Conservation (phyloP, 208 protist species). For the Polymyxa betae region DNA sequence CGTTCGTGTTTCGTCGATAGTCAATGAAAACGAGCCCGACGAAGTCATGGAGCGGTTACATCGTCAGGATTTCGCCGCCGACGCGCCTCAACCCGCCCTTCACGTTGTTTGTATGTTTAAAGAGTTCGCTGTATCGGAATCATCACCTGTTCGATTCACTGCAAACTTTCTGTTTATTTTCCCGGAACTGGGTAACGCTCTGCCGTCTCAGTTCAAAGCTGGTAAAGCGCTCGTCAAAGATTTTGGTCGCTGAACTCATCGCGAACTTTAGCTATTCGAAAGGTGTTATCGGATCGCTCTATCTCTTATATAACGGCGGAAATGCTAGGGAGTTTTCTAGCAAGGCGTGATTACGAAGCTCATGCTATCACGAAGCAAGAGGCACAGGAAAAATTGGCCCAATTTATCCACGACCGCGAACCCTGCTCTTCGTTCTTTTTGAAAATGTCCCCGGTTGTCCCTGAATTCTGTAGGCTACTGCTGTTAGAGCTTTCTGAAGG, state of each 20-base stretch:
- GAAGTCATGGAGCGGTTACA: background rate
- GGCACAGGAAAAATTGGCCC: background rate
- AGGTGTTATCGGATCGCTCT: background rate
- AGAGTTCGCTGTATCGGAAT: constrained; percentile 8
- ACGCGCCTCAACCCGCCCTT: background rate
- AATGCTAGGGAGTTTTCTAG: background rate
- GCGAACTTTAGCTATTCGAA: background rate
- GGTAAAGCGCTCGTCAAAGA: background rate
- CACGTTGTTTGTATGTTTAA: constrained; percentile 13
- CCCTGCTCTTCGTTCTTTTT: constrained; percentile 8
- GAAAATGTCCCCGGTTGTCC: background rate
- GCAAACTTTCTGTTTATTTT: constrained; percentile 9
- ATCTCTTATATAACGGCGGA: constrained; percentile 21
- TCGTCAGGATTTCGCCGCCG: background rate
- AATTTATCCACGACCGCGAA: background rate
- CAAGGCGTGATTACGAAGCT: background rate
- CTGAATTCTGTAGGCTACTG: background rate
- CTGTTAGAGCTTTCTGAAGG: background rate
- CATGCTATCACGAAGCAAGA: background rate
- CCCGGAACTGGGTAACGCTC: background rate
- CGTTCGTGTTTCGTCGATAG: background rate
- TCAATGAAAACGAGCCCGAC: constrained; percentile 1
- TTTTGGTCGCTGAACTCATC: background rate
- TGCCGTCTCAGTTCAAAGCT: background rate
- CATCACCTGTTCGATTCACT: background rate